A percentile compares a stretch with the other conserved stretches of the same genome.
Evolutionary conservation across 805 yeast species (phyloP).

Genomic region (Candida ficus): DNA sequence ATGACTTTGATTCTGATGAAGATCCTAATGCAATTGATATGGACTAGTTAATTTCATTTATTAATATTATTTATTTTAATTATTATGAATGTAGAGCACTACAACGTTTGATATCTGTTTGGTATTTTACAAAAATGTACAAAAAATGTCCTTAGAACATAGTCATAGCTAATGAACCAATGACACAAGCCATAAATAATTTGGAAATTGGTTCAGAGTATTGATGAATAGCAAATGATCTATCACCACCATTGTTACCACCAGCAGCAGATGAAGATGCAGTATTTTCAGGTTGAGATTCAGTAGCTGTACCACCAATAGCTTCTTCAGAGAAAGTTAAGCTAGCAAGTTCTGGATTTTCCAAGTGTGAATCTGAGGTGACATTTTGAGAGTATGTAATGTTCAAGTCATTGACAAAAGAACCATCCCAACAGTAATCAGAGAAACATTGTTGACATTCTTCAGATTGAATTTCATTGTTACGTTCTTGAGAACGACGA

Average conservation of each 20-base stretch:
- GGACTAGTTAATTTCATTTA: too few species aligned
- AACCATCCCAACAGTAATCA: slow-evolving; percentile 74
- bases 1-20: neutral
- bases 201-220: slow-evolving; percentile 5
- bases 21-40: too few species aligned
- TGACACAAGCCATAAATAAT: neutral
- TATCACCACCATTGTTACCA: neutral
- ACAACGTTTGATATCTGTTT: too few species aligned
- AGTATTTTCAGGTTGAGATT: too few species aligned
- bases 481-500: slow-evolving; percentile 71
- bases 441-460: slow-evolving; percentile 71
- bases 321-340: neutral
- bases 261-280: neutral
- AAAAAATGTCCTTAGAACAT: slow-evolving; percentile 3
- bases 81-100: too few species aligned
- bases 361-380: slow-evolving; percentile 2
- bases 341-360: slow-evolving; percentile 1
- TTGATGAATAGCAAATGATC: neutral
- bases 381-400: slow-evolving; percentile 1
- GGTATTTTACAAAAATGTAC: too few species aligned
- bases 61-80: too few species aligned
- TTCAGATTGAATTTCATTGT: slow-evolving; percentile 47
- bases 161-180: neutral
- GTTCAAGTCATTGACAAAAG: slow-evolving; percentile 3
- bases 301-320: neutral